A percentile compares a stretch with the other conserved stretches of the same genome.
phyloP scores from a whole-genome alignment of 1,284 basidiomycete genomes.

The Coniophora puteana region DNA sequence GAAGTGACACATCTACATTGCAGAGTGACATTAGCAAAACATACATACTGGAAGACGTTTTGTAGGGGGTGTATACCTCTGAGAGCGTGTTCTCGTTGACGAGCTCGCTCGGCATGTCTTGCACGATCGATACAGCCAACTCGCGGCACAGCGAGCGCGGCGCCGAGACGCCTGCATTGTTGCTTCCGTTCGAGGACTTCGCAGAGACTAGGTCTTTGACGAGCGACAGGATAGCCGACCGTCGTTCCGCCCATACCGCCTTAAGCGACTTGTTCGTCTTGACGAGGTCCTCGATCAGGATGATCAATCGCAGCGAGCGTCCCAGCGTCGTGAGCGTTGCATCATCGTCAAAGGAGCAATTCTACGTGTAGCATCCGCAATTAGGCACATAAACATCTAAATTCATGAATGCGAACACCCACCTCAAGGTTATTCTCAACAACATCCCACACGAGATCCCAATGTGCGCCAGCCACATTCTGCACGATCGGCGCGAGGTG shows the following conservation, averaged over 20 bases:
- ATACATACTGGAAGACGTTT: background rate
- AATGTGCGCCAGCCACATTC: constrained; percentile 82
- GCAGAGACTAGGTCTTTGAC: constrained; percentile 58
- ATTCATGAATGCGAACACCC: constrained; percentile 14
- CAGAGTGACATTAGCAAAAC: constrained; percentile 1
- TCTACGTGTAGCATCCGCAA: constrained; percentile 35
- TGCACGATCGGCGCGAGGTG: constrained; percentile 88
- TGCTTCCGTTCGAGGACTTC: constrained; percentile 28
- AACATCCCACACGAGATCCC: constrained; percentile 91
- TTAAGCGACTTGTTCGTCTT: constrained; percentile 72
- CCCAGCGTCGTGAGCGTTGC: constrained; percentile 60
- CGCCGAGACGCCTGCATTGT: constrained; percentile 35
- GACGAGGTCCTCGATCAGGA: constrained; percentile 68
- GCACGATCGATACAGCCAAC: constrained; percentile 63
- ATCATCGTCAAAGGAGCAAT: constrained; percentile 57
- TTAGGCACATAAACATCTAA: background rate
- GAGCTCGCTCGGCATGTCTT: constrained; percentile 60
- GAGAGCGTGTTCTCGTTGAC: constrained; percentile 63
- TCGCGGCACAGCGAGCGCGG: constrained; percentile 69
- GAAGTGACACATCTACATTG: constrained; percentile 67
- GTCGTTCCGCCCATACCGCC: constrained; percentile 65
- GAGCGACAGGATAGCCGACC: constrained; percentile 47
- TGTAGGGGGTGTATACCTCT: constrained; percentile 38
- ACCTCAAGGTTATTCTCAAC: constrained; percentile 89
- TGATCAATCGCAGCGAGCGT: constrained; percentile 68